Evolutionary conservation across 306 rosid species (phyloP).

Genomic region (Cyclanthera cordifolia): DNA sequence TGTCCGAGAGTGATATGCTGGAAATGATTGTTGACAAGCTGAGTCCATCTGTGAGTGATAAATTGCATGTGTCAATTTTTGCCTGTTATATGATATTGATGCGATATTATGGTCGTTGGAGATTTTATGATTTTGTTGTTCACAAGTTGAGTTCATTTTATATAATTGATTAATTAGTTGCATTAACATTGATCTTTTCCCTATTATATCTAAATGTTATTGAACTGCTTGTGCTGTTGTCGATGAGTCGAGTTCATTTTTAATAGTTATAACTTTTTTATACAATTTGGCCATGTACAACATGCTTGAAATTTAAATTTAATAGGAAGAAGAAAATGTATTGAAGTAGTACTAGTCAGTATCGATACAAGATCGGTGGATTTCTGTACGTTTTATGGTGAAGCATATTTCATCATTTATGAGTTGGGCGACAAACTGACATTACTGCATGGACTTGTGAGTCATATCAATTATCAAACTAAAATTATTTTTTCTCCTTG

Average conservation of each 20-base stretch:
- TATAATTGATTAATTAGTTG: neutral
- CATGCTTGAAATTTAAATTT: neutral
- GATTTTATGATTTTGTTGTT: neutral
- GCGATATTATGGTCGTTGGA: neutral
- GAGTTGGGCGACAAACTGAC: neutral
- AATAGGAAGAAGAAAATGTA: neutral
- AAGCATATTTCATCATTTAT: neutral
- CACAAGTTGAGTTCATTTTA: neutral
- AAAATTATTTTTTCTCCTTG: slow-evolving; percentile 20
- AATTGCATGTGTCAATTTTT: neutral
- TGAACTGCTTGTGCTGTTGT: neutral
- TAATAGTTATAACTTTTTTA: too few species aligned
- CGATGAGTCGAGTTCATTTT: too few species aligned
- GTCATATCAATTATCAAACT: slow-evolving; percentile 17
- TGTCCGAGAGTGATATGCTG: slow-evolving; percentile 86
- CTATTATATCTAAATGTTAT: neutral
- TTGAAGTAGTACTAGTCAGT: neutral
- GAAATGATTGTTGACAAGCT: slow-evolving; percentile 94
- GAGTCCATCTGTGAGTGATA: slow-evolving; percentile 67
- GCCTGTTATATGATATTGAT: too few species aligned
- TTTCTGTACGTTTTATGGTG: neutral
- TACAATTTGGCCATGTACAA: too few species aligned
- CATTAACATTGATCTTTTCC: neutral
- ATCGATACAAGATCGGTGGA: neutral
- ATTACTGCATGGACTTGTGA: neutral